Evolutionary conservation across 768 basidiomycete genomes (phyloP), one percentile per base, ranked within the genome.

Genomic region (Hypsizygus marmoreus): DNA sequence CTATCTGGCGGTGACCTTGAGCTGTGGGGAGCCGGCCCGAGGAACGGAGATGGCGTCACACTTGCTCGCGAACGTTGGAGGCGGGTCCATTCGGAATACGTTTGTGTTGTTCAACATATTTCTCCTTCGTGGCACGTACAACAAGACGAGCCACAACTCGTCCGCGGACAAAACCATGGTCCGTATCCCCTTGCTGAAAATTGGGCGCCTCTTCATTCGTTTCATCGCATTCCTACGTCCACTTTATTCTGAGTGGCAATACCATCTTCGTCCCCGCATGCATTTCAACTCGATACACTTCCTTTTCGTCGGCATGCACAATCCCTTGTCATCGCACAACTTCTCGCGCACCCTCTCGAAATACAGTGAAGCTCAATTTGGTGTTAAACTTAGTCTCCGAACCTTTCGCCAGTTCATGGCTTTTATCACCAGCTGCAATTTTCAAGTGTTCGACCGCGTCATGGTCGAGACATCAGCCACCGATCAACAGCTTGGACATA

Each of bases 41-140:
- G 51, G 47, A 5, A 55, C 50, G 8, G 59, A 60, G 30, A 4
- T 55, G 7, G 54, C 49, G 3, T 48, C 46, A n/a, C 41, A 51
- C 28, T 26, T 55, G 12, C 17, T 57, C 25, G 12, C 20, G 4
- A 60, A 60, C 19, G 43, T 53, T 17, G n/a, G 37, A 6, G 56
- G 52, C 1, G 58, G 58, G 11, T 26, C 46, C 5, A 47, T 53
- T 9, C 28, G 57, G 5, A 58, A 58, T 38, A 29, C 54, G 9
- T 47, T 54, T n/a, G n/a, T 38, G 17, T 17, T 54, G 26, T 47
- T 50, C 32, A 30, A 45, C n/a, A 16, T 31, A 5, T 41, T 47
- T n/a, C 17, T 40, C 14, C n/a, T 47, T 20, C 39, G n/a, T 13
- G 48, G 48, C 9, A 40, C 47, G 2, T 53, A 12, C 10, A 49